Evolutionary conservation across 352 stramenopile genomes (phyloP), one percentile per base, ranked within the genome.

Genomic region (Phytopythium vexans): DNA sequence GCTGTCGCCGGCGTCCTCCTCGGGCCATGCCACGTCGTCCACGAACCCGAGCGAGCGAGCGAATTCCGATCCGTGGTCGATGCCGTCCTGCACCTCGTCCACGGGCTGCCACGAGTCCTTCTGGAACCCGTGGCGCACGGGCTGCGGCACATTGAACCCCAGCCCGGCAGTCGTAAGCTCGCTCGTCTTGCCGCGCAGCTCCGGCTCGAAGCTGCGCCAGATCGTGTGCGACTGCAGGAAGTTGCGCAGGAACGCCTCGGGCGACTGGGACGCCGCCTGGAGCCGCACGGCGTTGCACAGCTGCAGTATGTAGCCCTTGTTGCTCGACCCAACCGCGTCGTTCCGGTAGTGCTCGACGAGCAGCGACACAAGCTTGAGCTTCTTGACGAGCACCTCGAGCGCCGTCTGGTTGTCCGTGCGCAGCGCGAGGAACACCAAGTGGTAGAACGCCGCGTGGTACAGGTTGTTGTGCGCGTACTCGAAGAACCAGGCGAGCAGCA

Each of bases 391-490:
- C 31, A 94, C 82, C 56, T 92, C 75, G 39, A 96, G 62, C 8
- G 84, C 73, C 16, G 72, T 63, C 16, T 92, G 77, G 50, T 95
- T 88, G 52, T 97, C 88, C 16, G 82, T 89, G 47, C 84, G 84
- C 49, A 97, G 60, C 11, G 82, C 82, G 62, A 94, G 86, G 59
- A 96, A 93, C 31, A 97, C 71, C 31, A 97, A 72, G 58, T 94
- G 86, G 64, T 95, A 96, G 47, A 97, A 96, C 21, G 85, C 71
- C 32, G 78, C 79, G 54, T 96, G 87, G 53, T 96, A 97, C 54
- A 97, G 38, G 56, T 96, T 96, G 64, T 93, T 96, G 77, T 96
- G 84, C 34, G 83, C 78, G 64, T 96, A 97, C 70, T 95, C 82
- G 45, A 96, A 92, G 61, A 97, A 95, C 89, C 89, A 97, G 36